These are phyloP conservation scores for Magnusiomyces tetraspermus DNA, from an alignment of 1,139 yeast species.

Conservation along the genomic window DNA sequence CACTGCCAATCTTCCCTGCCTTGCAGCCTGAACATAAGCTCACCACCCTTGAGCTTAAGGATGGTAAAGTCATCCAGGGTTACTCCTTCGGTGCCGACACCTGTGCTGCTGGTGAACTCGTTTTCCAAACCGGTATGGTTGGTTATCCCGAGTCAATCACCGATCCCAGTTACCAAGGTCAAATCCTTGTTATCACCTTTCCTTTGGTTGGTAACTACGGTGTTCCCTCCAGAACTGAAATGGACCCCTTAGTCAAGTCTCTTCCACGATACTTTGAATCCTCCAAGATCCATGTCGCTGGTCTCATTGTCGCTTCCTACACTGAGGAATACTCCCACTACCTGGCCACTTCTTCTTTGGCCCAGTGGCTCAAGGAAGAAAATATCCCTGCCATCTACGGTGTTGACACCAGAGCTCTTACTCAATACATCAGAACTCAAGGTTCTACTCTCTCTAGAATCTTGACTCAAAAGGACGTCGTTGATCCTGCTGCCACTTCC, in stretches of 20 bases:
- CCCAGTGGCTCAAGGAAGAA: constrained; percentile 86
- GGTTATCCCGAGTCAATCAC: constrained; percentile 98
- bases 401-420: constrained; percentile 91
- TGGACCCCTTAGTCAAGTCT: constrained; percentile 64
- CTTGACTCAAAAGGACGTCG: constrained; percentile 46
- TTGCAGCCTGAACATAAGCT: constrained; percentile 71
- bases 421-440: constrained; percentile 81
- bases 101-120: constrained; percentile 92
- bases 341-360: constrained; percentile 85
- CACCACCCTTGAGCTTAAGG: constrained; percentile 85
- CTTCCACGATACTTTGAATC: constrained; percentile 93
- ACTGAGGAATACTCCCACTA: constrained; percentile 93
- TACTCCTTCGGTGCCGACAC: constrained; percentile 94
- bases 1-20: constrained; percentile 75
- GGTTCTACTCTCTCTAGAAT: constrained; percentile 92
- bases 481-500: constrained; percentile 35
- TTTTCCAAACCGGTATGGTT: constrained; percentile 99
- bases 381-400: constrained; percentile 95
- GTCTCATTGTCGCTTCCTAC: constrained; percentile 93
- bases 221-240: constrained; percentile 80
- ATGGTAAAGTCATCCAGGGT: constrained; percentile 86
- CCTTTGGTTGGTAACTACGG: constrained; percentile 99
- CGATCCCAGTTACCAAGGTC: constrained; percentile 98
- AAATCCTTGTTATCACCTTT: constrained; percentile 90
- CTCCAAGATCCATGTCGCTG: constrained; percentile 85